phyloP scores from a whole-genome alignment of 495 filamentous ascomycete genomes.

The Penicillium bialowiezense region DNA sequence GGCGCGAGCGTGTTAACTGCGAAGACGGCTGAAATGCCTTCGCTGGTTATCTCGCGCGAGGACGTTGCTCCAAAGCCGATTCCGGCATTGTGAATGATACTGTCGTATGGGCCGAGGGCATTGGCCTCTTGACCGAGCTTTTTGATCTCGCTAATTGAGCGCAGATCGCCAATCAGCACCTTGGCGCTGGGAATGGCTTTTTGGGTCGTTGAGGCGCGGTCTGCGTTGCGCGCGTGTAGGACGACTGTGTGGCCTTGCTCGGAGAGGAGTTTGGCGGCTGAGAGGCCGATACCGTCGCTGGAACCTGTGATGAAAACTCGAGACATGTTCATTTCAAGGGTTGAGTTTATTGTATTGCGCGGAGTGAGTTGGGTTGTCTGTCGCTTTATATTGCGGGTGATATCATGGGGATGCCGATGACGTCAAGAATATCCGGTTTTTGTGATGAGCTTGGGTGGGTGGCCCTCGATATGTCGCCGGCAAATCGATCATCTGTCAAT shows the following conservation, averaged over 20 bases:
- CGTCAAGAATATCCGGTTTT: not conserved
- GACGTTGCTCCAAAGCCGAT: slow-evolving; percentile 37
- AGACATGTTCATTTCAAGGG: slow-evolving; percentile 31
- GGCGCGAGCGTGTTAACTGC: slow-evolving; percentile 57
- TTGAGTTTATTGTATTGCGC: too few species aligned
- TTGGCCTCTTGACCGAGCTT: slow-evolving; percentile 50
- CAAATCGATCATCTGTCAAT: too few species aligned
- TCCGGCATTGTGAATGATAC: slow-evolving; percentile 59
- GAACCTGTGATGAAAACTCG: slow-evolving; percentile 59
- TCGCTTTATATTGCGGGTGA: not conserved
- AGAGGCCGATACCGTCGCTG: slow-evolving; percentile 46
- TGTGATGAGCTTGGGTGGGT: too few species aligned
- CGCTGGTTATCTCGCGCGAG: slow-evolving; percentile 31
- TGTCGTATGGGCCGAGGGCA: slow-evolving; percentile 48
- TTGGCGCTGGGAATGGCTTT: slow-evolving; percentile 46
- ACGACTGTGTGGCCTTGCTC: slow-evolving; percentile 53
- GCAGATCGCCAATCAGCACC: slow-evolving; percentile 50
- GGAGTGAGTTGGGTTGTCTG: not conserved
- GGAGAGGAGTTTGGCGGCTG: slow-evolving; percentile 47
- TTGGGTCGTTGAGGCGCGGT: slow-evolving; percentile 43
- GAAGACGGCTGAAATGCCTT: slow-evolving; percentile 51
- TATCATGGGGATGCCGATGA: not conserved
- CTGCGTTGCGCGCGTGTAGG: slow-evolving; percentile 54
- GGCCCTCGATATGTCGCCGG: too few species aligned
- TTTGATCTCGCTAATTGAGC: slow-evolving; percentile 52